A percentile compares a stretch with the other conserved stretches of the same genome.
Evolutionary conservation across 768 basidiomycete species (phyloP).

Genomic region (Amanita brunnescens): DNA sequence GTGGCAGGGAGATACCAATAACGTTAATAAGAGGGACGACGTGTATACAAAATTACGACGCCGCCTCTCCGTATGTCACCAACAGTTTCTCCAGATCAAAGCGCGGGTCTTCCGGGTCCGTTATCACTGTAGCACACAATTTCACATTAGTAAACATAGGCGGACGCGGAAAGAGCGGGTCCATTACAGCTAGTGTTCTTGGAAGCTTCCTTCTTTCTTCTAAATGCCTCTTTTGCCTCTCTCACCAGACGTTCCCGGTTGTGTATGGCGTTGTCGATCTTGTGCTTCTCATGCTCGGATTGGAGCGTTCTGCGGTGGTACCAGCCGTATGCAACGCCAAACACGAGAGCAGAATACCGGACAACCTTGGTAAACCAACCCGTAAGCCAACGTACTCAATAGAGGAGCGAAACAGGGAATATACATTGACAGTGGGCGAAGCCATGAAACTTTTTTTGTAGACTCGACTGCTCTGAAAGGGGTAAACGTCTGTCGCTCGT

Average conservation of each 20-base stretch:
- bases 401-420: slow-evolving; percentile 1
- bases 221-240: slow-evolving; percentile 88
- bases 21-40: neutral
- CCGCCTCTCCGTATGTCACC: slow-evolving; percentile 65
- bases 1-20: neutral
- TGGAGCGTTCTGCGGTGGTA: slow-evolving; percentile 88
- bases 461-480: neutral
- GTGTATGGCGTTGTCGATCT: slow-evolving; percentile 64
- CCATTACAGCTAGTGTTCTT: slow-evolving; percentile 53
- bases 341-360: slow-evolving; percentile 84
- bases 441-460: slow-evolving; percentile 35
- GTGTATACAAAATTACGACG: slow-evolving; percentile 25
- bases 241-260: slow-evolving; percentile 69
- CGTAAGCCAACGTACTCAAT: neutral
- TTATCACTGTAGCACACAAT: slow-evolving; percentile 50
- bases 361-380: slow-evolving; percentile 53
- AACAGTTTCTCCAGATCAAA: slow-evolving; percentile 94
- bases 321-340: slow-evolving; percentile 87
- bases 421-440: slow-evolving; percentile 70
- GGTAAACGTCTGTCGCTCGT: neutral
- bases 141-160: neutral
- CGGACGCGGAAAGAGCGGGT: slow-evolving; percentile 5
- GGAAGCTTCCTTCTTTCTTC: slow-evolving; percentile 55
- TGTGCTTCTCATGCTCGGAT: slow-evolving; percentile 67
- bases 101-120: slow-evolving; percentile 89